Conservation (phyloP, 768 basidiomycete species). For the Phylloporus arenicola region DNA sequence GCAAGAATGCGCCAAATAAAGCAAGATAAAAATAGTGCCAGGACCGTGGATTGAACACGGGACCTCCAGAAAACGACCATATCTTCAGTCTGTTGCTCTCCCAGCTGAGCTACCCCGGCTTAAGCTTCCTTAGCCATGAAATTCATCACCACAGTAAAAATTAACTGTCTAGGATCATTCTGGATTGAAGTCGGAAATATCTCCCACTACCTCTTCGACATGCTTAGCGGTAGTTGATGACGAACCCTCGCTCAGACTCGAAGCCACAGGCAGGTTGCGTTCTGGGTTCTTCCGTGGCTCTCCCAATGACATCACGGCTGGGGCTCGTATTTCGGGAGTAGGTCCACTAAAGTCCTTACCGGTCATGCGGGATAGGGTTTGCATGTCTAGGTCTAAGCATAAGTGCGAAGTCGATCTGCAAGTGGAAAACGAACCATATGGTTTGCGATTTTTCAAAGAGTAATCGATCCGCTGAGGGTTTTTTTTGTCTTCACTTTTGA, state of each 20-base stretch:
- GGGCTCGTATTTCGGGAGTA: constrained; percentile 58
- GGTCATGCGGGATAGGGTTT: constrained; percentile 70
- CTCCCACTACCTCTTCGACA: constrained; percentile 28
- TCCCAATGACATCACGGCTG: constrained; percentile 31
- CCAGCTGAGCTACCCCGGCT: constrained; percentile 69
- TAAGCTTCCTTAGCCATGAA: background rate
- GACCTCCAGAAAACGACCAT: constrained; percentile 41
- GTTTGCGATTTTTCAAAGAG: constrained; percentile 67
- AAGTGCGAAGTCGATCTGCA: background rate
- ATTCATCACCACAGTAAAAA: background rate
- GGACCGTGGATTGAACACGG: constrained; percentile 53
- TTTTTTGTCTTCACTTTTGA: constrained; percentile 83
- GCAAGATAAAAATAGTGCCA: constrained; percentile 32
- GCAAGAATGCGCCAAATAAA: background rate
- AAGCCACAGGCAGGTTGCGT: background rate
- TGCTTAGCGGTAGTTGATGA: constrained; percentile 32
- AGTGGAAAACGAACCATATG: constrained; percentile 54
- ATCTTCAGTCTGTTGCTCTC: constrained; percentile 70
- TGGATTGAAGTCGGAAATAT: constrained; percentile 22
- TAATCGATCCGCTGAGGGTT: constrained; percentile 71
- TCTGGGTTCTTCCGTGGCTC: constrained; percentile 14
- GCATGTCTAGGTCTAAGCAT: constrained; percentile 48
- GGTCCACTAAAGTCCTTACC: constrained; percentile 84
- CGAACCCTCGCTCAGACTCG: constrained; percentile 22
- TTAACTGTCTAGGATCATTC: constrained; percentile 7